Conservation (phyloP, 1,284 basidiomycete species). For the Puccinia horiana region DNA sequence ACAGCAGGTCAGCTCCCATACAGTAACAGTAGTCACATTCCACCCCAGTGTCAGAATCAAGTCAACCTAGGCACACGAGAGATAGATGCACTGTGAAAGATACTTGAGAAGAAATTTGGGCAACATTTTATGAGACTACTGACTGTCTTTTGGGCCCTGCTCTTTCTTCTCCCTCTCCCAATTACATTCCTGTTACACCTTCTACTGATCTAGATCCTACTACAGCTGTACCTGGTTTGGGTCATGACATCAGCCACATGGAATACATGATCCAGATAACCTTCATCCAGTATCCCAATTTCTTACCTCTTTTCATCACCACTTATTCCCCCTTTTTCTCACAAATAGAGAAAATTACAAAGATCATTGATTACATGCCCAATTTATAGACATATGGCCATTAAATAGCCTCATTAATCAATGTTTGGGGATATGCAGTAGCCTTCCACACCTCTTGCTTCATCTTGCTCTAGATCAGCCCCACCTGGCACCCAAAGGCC, state of each 20-base stretch:
- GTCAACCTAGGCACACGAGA: not conserved
- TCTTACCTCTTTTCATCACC: not conserved
- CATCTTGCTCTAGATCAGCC: no score
- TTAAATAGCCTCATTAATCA: no score
- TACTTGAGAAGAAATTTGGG: not conserved
- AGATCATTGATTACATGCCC: no score
- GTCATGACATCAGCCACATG: not conserved
- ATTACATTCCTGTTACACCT: not conserved
- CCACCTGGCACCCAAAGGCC: no score
- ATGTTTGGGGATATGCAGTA: no score
- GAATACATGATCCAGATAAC: not conserved
- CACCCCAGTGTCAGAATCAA: not conserved
- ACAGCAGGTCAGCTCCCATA: conserved; percentile 17
- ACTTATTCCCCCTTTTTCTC: not conserved
- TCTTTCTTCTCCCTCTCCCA: not conserved
- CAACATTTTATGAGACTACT: conserved; percentile 26
- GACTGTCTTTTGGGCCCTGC: not conserved
- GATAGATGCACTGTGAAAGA: not conserved
- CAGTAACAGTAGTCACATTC: not conserved
- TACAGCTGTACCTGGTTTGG: not conserved
- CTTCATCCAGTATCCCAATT: not conserved
- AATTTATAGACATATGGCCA: no score
- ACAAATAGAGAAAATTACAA: no score
- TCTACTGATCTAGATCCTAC: not conserved
- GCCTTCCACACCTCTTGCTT: no score